Base-by-base conservation (phyloP, 78 protist species). In the Dictyostelium discoideum region DNA sequence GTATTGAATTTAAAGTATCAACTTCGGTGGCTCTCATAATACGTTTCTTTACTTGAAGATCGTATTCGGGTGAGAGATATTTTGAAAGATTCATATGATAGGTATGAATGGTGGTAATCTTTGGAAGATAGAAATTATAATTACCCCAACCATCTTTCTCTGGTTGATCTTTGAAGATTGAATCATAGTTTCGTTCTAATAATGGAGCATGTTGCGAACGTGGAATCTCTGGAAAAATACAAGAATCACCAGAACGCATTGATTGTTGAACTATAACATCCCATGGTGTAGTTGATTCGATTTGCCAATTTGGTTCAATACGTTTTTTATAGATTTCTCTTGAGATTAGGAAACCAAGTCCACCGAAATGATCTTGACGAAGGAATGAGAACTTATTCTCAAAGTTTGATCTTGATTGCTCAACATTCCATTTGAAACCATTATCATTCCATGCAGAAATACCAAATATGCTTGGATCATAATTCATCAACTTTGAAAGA, bases 391-490 rank as follows among this genome's bases (percentile, higher is more conserved):
- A 90, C 72, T 48, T 69, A 18, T n/a, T 18, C 0, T 69, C 82
- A 14, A 10, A n/a, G 22, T 39, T 48, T 20, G 67, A 32, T 32
- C 50, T 3, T 29, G 32, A 26, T 1, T 50, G 83, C 2, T 73
- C 63, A 40, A 32, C n/a, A 40, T 81, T 65, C 89, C 87, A 90
- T 73, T 48, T 80, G 20, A 40, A 90, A 22, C 87, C 99, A 77
- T 98, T 96, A 90, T 98, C 99, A 76, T 97, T 98, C 98, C 97
- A 98, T 5, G 98, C 97, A 2, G 97, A 93, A 1, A 97, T 81
- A 85, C 98, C 97, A 48, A 79, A 97, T 2, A 98, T 42, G 18
- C 93, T 29, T 7, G 87, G 87, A 29, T 97, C 98, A 5, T 63
- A n/a, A n/a, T 80, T 63, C 54, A 98, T 78, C 8, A 98, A 82